Conservation (phyloP, 2,329 filamentous ascomycete species). For the Colletotrichum sp. region DNA sequence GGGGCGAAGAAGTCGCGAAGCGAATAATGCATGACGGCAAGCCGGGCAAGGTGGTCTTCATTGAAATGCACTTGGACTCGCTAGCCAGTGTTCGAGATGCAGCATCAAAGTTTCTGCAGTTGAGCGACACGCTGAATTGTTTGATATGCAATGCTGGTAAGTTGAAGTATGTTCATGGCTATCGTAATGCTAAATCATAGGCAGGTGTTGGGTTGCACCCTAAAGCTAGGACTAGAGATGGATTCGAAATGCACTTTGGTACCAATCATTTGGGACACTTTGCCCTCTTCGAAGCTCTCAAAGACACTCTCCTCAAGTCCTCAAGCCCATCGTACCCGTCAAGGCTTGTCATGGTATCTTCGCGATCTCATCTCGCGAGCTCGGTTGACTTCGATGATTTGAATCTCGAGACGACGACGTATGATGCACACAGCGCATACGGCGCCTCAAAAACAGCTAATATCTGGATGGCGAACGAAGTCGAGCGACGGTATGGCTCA, state of each 20-base stretch:
- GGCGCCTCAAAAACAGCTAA: conserved; percentile 51
- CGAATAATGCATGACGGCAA: background rate
- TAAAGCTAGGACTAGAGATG: conserved; percentile 41
- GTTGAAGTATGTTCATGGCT: background rate
- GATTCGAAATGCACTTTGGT: conserved; percentile 55
- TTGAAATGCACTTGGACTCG: conserved; percentile 33
- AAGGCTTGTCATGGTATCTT: conserved; percentile 51
- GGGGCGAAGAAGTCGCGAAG: conserved; percentile 28
- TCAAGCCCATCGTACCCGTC: conserved; percentile 42
- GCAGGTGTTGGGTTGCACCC: conserved; percentile 41
- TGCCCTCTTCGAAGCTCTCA: conserved; percentile 50
- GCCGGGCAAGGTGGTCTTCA: conserved; percentile 33
- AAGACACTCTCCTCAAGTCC: conserved; percentile 43
- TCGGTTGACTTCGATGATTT: conserved; percentile 42
- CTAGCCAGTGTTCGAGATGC: conserved; percentile 34
- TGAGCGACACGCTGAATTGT: conserved; percentile 24
- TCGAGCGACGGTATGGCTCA: conserved; percentile 49
- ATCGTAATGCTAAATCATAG: background rate
- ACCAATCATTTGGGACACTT: conserved; percentile 54
- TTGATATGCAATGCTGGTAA: conserved; percentile 48
- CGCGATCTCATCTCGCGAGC: conserved; percentile 42
- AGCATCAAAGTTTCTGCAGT: conserved; percentile 19
- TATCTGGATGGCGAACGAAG: conserved; percentile 50
- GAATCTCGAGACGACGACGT: conserved; percentile 36
- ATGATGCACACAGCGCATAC: conserved; percentile 37